A percentile compares a stretch with the other conserved stretches of the same genome.
Conservation (phyloP, 2,329 filamentous ascomycete species). For the Epichloe gansuensis region DNA sequence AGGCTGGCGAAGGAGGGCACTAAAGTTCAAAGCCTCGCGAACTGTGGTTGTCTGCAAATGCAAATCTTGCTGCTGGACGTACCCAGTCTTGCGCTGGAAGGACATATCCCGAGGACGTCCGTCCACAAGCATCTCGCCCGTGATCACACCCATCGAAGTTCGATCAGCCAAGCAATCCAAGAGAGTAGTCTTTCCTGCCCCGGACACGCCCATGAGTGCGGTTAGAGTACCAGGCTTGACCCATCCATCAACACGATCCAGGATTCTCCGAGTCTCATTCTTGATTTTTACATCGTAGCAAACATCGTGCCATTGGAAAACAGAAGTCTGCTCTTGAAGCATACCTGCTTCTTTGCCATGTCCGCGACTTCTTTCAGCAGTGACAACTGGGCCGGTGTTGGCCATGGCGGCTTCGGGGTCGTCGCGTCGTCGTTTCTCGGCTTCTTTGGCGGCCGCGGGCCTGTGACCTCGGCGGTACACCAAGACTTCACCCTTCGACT, state of each 20-base stretch:
- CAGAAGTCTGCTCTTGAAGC: constrained; percentile 48
- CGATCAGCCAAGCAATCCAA: constrained; percentile 76
- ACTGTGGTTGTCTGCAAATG: constrained; percentile 77
- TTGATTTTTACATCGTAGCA: constrained; percentile 73
- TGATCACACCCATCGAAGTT: constrained; percentile 78
- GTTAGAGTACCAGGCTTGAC: constrained; percentile 86
- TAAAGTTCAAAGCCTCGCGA: constrained; percentile 76
- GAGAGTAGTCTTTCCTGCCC: constrained; percentile 89
- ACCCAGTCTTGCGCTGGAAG: constrained; percentile 86
- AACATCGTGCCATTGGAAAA: constrained; percentile 78
- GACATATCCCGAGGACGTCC: constrained; percentile 58
- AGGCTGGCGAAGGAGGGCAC: constrained; percentile 73
- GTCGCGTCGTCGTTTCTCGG: constrained; percentile 49
- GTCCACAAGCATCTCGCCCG: constrained; percentile 64
- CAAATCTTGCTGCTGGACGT: constrained; percentile 86
- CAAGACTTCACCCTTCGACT: constrained; percentile 65
- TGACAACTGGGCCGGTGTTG: constrained; percentile 35
- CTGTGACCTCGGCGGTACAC: constrained; percentile 60
- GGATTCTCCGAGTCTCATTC: constrained; percentile 56
- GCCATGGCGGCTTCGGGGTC: constrained; percentile 43
- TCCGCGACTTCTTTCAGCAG: constrained; percentile 27
- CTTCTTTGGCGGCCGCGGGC: constrained; percentile 42
- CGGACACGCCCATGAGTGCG: constrained; percentile 81
- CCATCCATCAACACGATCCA: constrained; percentile 83
- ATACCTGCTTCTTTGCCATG: constrained; percentile 27